Evolutionary conservation across 352 stramenopile species (phyloP).

Genomic region (Hyaloperonospora brassicae): DNA sequence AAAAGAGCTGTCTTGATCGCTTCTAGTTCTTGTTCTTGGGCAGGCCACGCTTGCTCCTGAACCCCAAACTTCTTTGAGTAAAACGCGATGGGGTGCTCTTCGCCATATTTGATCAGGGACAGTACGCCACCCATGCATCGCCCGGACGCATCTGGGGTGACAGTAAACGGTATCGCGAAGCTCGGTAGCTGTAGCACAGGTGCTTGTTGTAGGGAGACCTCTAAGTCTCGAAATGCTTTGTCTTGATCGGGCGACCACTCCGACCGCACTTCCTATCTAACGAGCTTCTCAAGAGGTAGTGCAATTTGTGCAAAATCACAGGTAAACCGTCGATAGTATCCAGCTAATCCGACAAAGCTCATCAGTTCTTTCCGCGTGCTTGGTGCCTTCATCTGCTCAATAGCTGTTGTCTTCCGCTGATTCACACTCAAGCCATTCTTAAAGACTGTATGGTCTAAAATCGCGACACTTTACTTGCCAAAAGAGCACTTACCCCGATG

Average conservation of each 20-base stretch:
- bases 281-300: slow-evolving; percentile 9
- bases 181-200: slow-evolving; percentile 15
- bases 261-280: slow-evolving; percentile 13
- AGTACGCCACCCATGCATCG: slow-evolving; percentile 6
- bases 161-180: slow-evolving; percentile 11
- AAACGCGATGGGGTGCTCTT: slow-evolving; percentile 23
- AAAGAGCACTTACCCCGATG: neutral
- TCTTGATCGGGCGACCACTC: neutral
- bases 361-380: neutral
- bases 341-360: neutral
- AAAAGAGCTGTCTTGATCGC: neutral
- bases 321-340: slow-evolving; percentile 31
- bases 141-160: slow-evolving; percentile 1
- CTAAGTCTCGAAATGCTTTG: slow-evolving; percentile 12
- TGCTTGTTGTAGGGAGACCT: slow-evolving; percentile 8
- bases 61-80: slow-evolving; percentile 8
- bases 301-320: slow-evolving; percentile 15
- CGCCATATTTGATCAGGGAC: slow-evolving; percentile 1
- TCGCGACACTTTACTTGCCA: neutral
- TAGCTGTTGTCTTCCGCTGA: slow-evolving; percentile 16
- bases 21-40: neutral
- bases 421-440: slow-evolving; percentile 17
- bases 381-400: slow-evolving; percentile 17
- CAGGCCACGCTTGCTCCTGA: neutral
- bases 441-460: neutral